phyloP scores from a whole-genome alignment of 2,329 filamentous ascomycete genomes.

The Trichoderma lentiforme region DNA sequence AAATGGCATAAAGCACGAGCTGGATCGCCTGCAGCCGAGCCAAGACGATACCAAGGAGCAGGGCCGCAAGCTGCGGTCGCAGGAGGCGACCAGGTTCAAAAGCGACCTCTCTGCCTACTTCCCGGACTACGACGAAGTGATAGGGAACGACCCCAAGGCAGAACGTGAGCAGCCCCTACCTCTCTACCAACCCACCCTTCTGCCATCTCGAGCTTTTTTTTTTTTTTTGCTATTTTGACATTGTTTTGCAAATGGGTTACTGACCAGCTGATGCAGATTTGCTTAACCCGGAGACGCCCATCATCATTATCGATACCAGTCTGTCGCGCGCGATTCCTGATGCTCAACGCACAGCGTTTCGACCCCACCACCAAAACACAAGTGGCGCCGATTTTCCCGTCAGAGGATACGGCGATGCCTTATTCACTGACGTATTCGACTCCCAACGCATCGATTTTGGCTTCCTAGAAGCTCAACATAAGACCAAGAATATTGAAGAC shows the following conservation, averaged over 20 bases:
- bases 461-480: constrained; percentile 48
- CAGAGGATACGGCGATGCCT: constrained; percentile 52
- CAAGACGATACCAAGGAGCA: constrained; percentile 51
- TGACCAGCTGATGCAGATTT: constrained; percentile 53
- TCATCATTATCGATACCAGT: constrained; percentile 63
- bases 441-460: constrained; percentile 55
- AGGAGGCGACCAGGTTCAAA: constrained; percentile 81
- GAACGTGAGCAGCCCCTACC: constrained; percentile 55
- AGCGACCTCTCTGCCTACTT: constrained; percentile 91
- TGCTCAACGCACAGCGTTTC: constrained; percentile 29
- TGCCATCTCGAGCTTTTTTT: not conserved
- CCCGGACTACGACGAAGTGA: constrained; percentile 88
- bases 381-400: constrained; percentile 35
- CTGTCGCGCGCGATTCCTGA: constrained; percentile 29
- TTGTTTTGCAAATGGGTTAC: not conserved
- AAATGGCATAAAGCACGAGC: constrained; percentile 61
- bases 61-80: constrained; percentile 77
- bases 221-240: not conserved
- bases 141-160: constrained; percentile 79
- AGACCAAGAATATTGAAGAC: constrained; percentile 46
- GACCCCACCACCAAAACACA: constrained; percentile 24
- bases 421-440: constrained; percentile 56
- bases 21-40: constrained; percentile 53
- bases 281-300: constrained; percentile 67
- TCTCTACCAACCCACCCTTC: not conserved